Evolutionary conservation across 2,329 filamentous ascomycete genomes (phyloP), one percentile per base, ranked within the genome.

Genomic region (Pezicula rhizophila): DNA sequence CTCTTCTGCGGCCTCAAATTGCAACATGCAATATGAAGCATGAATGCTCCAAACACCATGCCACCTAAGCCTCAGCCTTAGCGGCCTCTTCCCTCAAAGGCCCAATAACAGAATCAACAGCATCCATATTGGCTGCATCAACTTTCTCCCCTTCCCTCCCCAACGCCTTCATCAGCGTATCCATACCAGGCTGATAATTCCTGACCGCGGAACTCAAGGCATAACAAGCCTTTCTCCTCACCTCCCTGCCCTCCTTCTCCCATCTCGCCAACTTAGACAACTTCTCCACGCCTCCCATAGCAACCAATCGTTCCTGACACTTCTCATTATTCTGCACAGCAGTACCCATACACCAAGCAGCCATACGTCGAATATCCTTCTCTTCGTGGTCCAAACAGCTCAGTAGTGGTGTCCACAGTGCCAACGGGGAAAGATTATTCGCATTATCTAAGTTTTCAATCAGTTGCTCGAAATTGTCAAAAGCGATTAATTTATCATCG

Each of bases 321-420:
- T 85, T 85, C 58, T 79, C 77, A 68, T 99, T 97, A 72, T 99
- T 99, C 76, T 97, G 91, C 51, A 99, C 93, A 8, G 93, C 92
- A 5, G 91, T 96, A 45, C 89, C 89, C 50, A 93, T 74, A 71
- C 90, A 96, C 88, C 89, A 96, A n/a, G 90, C 90, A 2, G 92
- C 91, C 79, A 89, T 90, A 60, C 76, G 82, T 55, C 91, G 77
- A 62, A 96, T 73, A 54, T 93, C 87, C 5, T 75, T 65, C 62
- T 93, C 85, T 10, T 78, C 74, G 60, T 84, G 77, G 44, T 76
- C 73, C 12, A 99, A 74, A 54, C 86, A 80, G 8, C 75, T 69
- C 10, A 96, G 73, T 35, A 99, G 74, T 8, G 89, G 89, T 10
- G 79, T 78, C 93, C 93, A 99, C 28, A 97, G 76, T 6, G 78